Percentiles rank a stretch among this genome's conserved stretches.
phyloP scores from a whole-genome alignment of 1,284 basidiomycete species.

The Cutaneotrichosporon mucoides region DNA sequence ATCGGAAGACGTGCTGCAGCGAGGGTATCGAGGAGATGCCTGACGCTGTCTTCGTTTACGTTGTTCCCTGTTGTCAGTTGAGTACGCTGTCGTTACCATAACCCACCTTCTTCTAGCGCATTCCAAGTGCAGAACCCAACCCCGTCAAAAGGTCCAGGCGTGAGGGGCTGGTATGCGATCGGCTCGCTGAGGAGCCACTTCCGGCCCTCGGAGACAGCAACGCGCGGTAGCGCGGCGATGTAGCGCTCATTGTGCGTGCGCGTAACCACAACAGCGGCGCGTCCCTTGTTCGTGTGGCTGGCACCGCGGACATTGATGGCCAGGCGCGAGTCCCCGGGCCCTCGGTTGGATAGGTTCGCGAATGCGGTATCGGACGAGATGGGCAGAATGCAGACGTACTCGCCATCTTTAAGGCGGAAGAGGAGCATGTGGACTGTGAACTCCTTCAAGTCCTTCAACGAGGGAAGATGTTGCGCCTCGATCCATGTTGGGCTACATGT shows the following conservation, averaged over 20 bases:
- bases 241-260: background rate
- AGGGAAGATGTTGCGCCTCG: slow-evolving; percentile 4
- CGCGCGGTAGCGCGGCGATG: background rate
- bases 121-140: slow-evolving; percentile 21
- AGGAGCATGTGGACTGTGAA: slow-evolving; percentile 9
- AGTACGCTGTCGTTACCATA: too few species aligned
- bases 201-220: slow-evolving; percentile 2
- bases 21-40: slow-evolving; percentile 8
- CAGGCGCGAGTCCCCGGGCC: background rate
- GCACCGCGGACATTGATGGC: background rate
- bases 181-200: background rate
- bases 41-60: slow-evolving; percentile 8
- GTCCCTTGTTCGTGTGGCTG: background rate
- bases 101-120: slow-evolving; percentile 13
- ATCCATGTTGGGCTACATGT: slow-evolving; percentile 13
- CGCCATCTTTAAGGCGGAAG: background rate
- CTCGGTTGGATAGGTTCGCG: background rate
- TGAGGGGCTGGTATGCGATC: background rate
- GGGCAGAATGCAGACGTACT: slow-evolving; percentile 8
- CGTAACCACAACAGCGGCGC: background rate
- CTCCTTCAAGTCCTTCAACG: background rate
- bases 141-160: slow-evolving; percentile 8
- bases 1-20: slow-evolving; percentile 18
- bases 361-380: slow-evolving; percentile 5
- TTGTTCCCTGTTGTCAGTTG: background rate